These are phyloP conservation scores for Selaginella tamariscina DNA, from an alignment of 75 land plant genomes.

Conservation along the genomic window DNA sequence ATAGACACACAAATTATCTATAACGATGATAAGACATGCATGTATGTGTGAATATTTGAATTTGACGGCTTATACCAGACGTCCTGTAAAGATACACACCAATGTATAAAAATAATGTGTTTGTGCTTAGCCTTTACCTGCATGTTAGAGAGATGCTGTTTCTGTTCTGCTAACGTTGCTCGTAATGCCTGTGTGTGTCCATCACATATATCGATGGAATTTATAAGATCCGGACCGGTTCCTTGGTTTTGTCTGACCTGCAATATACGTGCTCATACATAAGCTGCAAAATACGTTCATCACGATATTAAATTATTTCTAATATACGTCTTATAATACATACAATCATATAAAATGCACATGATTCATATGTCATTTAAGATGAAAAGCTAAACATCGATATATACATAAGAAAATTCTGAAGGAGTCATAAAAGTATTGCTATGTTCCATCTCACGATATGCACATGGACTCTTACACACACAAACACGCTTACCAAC, in stretches of 20 bases:
- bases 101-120: neutral
- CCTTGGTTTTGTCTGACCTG: constrained; percentile 90
- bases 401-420: too few species aligned
- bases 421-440: too few species aligned
- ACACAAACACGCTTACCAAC: constrained; percentile 46
- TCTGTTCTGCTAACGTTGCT: constrained; percentile 79
- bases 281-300: neutral
- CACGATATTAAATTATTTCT: neutral
- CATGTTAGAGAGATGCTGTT: constrained; percentile 85
- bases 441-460: too few species aligned
- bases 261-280: neutral
- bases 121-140: too few species aligned
- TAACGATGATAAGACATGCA: too few species aligned
- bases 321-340: too few species aligned
- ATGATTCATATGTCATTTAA: too few species aligned
- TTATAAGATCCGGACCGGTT: constrained; percentile 80
- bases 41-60: too few species aligned
- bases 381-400: too few species aligned
- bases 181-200: constrained; percentile 83
- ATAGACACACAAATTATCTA: neutral
- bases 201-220: constrained; percentile 36
- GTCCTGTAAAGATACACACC: neutral
- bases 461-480: too few species aligned
- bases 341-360: too few species aligned
- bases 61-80: too few species aligned